Percentiles rank a stretch among this genome's conserved stretches.
Evolutionary conservation across 345 rosid genomes (phyloP).

Genomic region (Lenwebbia sp.): DNA sequence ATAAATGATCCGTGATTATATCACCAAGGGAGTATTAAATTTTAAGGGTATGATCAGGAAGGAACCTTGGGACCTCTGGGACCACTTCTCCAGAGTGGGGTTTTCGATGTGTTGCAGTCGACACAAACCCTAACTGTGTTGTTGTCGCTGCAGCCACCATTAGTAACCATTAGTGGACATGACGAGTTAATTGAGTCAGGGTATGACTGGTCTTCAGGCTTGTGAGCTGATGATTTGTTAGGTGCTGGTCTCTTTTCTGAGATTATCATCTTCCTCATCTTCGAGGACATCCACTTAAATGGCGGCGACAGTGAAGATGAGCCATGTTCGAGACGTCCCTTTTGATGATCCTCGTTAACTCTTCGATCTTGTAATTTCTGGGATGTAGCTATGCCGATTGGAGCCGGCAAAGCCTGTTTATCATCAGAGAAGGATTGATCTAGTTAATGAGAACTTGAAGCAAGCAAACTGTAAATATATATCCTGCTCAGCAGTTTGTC

Average conservation of each 20-base stretch:
- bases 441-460: not conserved
- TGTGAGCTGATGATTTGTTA: not conserved
- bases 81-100: slow-evolving; percentile 97
- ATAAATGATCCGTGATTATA: not conserved
- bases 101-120: slow-evolving; percentile 87
- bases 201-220: not conserved
- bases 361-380: not conserved
- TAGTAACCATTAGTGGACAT: not conserved
- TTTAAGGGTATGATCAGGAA: not conserved
- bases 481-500: not conserved
- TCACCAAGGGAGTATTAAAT: not conserved
- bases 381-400: not conserved
- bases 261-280: slow-evolving; percentile 70
- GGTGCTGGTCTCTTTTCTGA: not conserved
- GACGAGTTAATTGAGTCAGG: not conserved
- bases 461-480: not conserved
- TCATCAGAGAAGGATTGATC: not conserved
- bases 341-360: not conserved
- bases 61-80: slow-evolving; percentile 91
- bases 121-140: slow-evolving; percentile 55
- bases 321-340: not conserved
- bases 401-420: not conserved
- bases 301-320: not conserved
- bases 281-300: slow-evolving; percentile 69
- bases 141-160: not conserved